Percentiles rank a stretch among this genome's conserved stretches.
phyloP scores from a whole-genome alignment of 371 early-diverging fungal species.

The Circinella umbellata region DNA sequence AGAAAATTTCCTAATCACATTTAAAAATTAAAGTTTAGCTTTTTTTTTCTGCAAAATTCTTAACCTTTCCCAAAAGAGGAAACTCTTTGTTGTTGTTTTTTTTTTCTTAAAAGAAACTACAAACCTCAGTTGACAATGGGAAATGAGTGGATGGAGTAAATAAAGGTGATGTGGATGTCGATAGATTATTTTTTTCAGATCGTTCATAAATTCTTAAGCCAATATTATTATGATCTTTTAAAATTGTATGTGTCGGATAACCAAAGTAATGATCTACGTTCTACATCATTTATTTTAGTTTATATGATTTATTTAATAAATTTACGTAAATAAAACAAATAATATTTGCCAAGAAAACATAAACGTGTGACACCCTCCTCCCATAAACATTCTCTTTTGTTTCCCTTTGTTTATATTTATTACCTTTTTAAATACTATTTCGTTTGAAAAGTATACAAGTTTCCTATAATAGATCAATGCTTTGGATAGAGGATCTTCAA shows the following conservation, averaged over 20 bases:
- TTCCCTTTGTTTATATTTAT: neutral
- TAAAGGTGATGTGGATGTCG: no score
- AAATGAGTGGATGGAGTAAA: neutral
- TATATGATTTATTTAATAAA: neutral
- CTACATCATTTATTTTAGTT: conserved; percentile 13
- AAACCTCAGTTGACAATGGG: conserved; percentile 3
- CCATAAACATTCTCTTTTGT: neutral
- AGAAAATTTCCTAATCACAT: conserved; percentile 16
- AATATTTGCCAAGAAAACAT: neutral
- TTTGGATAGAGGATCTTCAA: neutral
- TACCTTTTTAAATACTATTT: conserved; percentile 38
- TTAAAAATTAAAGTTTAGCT: neutral
- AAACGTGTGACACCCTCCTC: no score
- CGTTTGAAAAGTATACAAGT: conserved; percentile 34
- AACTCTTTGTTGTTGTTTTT: neutral
- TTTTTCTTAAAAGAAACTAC: no score
- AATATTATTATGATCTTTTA: conserved; percentile 1
- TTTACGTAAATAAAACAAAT: neutral
- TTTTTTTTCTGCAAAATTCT: neutral
- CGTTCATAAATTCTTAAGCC: neutral
- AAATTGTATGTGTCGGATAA: conserved; percentile 18
- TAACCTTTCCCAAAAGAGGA: neutral
- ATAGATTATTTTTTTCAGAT: no score
- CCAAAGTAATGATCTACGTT: conserved; percentile 34
- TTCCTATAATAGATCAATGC: conserved; percentile 22